phyloP scores from a whole-genome alignment of 345 rosid species.

The Camelina neglecta region DNA sequence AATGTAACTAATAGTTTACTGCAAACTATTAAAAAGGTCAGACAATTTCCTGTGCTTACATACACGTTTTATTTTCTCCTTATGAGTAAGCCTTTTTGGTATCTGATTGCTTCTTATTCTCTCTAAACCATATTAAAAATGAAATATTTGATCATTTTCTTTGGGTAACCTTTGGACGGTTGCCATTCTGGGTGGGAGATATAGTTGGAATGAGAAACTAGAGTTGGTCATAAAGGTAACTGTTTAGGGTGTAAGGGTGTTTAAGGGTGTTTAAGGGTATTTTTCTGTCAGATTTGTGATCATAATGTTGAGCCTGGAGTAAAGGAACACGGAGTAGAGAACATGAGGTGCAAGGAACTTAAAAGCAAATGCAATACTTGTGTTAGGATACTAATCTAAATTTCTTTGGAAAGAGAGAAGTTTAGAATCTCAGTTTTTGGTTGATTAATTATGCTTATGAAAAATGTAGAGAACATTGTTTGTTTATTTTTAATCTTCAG shows the following conservation, averaged over 20 bases:
- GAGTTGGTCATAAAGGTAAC: background rate
- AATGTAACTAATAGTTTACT: constrained; percentile 43
- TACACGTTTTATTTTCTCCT: background rate
- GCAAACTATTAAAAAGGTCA: constrained; percentile 76
- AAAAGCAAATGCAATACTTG: constrained; percentile 16
- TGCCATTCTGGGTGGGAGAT: background rate
- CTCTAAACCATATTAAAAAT: constrained; percentile 28
- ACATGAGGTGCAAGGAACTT: constrained; percentile 24
- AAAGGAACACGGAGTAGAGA: constrained; percentile 13
- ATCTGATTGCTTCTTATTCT: constrained; percentile 1
- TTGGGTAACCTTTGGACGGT: constrained; percentile 14
- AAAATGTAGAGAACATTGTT: background rate
- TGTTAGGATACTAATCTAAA: constrained; percentile 18
- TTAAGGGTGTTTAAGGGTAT: background rate
- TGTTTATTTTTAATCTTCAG: background rate
- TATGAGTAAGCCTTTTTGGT: constrained; percentile 9
- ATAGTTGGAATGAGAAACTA: background rate
- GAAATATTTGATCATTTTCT: background rate
- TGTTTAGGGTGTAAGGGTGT: background rate
- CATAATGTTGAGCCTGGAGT: constrained; percentile 13
- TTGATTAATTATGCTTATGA: background rate
- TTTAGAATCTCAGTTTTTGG: constrained; percentile 14
- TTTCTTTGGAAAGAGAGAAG: background rate
- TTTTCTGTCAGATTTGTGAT: background rate
- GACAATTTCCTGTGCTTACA: constrained; percentile 16